Conservation (phyloP, 495 filamentous ascomycete species). For the Neurospora cerealis region DNA sequence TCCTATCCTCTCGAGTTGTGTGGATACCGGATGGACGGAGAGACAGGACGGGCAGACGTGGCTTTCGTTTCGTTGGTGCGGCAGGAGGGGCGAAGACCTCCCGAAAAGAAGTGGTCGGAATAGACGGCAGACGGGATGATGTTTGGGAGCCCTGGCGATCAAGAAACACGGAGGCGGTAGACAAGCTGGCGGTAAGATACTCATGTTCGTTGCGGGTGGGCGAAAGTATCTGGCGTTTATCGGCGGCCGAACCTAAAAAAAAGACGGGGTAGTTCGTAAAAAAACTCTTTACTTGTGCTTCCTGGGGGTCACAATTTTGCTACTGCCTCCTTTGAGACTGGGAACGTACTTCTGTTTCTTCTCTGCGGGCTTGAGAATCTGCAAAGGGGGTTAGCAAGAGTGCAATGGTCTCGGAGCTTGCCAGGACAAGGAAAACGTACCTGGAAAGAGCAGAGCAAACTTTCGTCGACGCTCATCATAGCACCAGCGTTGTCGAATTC, state of each 20-base stretch:
- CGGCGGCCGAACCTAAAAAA: slow-evolving; percentile 93
- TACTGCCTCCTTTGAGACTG: slow-evolving; percentile 63
- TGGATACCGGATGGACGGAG: not conserved
- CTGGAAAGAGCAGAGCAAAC: slow-evolving; percentile 97
- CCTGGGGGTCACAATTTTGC: slow-evolving; percentile 79
- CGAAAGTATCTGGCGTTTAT: slow-evolving; percentile 42
- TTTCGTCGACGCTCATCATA: slow-evolving; percentile 99
- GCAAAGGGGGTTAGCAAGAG: slow-evolving; percentile 13
- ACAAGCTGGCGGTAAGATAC: slow-evolving; percentile 9
- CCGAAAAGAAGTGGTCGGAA: slow-evolving; percentile 12
- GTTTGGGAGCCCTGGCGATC: slow-evolving; percentile 11
- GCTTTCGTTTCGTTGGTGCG: not conserved
- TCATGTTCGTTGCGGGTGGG: slow-evolving; percentile 8
- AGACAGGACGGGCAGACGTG: not conserved
- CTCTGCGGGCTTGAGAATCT: slow-evolving; percentile 99
- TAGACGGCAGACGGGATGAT: slow-evolving; percentile 6
- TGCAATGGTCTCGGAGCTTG: not conserved
- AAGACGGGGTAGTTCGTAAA: slow-evolving; percentile 73
- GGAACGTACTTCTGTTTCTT: slow-evolving; percentile 99
- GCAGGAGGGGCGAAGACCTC: not conserved
- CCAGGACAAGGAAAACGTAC: slow-evolving; percentile 40
- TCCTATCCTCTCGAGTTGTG: not conserved
- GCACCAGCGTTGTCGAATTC: slow-evolving; percentile 99
- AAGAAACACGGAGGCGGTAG: slow-evolving; percentile 15
- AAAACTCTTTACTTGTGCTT: slow-evolving; percentile 67